Conservation (phyloP, 1,284 basidiomycete genomes). For the Moesziomyces parantarcticus region DNA sequence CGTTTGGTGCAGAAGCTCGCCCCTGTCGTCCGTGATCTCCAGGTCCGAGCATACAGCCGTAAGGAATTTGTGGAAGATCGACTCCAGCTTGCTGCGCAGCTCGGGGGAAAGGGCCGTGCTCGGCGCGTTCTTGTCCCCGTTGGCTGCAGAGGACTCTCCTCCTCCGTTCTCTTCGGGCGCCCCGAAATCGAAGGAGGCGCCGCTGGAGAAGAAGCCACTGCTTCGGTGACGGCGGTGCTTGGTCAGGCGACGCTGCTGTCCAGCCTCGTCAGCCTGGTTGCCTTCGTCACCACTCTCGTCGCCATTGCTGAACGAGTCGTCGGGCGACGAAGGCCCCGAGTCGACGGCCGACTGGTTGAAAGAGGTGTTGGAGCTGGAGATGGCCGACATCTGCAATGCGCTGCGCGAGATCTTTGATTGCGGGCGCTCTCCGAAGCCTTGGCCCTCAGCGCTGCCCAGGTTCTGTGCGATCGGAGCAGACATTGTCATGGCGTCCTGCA, state of each 20-base stretch:
- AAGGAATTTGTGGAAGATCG: slow-evolving; percentile 89
- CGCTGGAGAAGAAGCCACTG: slow-evolving; percentile 52
- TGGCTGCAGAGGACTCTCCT: slow-evolving; percentile 20
- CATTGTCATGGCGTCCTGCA: slow-evolving; percentile 51
- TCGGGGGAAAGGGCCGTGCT: slow-evolving; percentile 70
- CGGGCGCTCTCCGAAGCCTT: slow-evolving; percentile 8
- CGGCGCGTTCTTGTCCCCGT: slow-evolving; percentile 28
- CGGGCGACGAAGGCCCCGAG: slow-evolving; percentile 44
- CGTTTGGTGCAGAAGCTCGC: slow-evolving; percentile 96
- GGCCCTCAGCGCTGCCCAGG: slow-evolving; percentile 3
- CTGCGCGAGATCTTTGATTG: slow-evolving; percentile 32
- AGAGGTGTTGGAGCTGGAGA: slow-evolving; percentile 29
- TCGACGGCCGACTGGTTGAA: slow-evolving; percentile 40
- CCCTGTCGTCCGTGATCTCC: slow-evolving; percentile 90
- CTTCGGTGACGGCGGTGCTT: slow-evolving; percentile 48
- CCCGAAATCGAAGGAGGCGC: slow-evolving; percentile 43
- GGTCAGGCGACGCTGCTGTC: slow-evolving; percentile 22
- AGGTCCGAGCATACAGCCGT: slow-evolving; percentile 90
- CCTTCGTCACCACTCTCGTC: slow-evolving; percentile 47
- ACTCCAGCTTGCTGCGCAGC: slow-evolving; percentile 83
- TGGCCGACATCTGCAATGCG: slow-evolving; percentile 49
- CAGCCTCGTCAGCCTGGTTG: slow-evolving; percentile 10
- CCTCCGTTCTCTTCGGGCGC: slow-evolving; percentile 22
- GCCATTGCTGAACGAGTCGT: slow-evolving; percentile 50
- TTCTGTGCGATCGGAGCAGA: slow-evolving; percentile 25